These are phyloP conservation scores for Cymbopogon flexuosus DNA, from an alignment of 202 grass and related monocot species.

Conservation along the genomic window DNA sequence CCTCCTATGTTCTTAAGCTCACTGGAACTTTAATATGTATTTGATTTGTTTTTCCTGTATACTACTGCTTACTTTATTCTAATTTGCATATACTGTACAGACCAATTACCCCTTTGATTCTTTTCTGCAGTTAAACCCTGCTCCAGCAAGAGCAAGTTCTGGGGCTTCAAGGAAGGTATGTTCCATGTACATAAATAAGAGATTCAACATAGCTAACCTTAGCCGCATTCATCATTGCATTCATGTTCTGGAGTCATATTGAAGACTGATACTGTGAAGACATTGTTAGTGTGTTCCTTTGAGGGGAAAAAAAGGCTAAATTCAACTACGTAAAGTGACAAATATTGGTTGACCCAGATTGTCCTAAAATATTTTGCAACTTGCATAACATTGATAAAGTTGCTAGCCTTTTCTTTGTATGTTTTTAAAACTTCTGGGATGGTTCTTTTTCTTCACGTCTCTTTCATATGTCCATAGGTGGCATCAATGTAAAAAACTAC, in stretches of 20 bases:
- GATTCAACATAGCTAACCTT: constrained; percentile 9
- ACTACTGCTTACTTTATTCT: background rate
- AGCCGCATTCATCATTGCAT: background rate
- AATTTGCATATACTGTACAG: background rate
- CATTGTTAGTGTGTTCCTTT: background rate
- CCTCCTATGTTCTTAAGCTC: background rate
- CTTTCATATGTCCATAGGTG: constrained; percentile 3
- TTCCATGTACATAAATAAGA: background rate
- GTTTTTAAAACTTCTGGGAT: background rate
- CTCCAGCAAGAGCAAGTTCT: constrained; percentile 57
- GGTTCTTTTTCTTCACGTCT: constrained; percentile 9
- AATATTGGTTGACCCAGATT: background rate
- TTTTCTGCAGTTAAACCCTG: constrained; percentile 47
- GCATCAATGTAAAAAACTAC: background rate
- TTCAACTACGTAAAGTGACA: background rate
- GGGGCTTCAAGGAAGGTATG: constrained; percentile 74
- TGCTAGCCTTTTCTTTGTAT: background rate
- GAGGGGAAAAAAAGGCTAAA: background rate
- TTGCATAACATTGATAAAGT: background rate
- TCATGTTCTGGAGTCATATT: constrained; percentile 5
- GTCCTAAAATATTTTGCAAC: constrained; percentile 5
- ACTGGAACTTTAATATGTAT: background rate
- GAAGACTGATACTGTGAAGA: constrained; percentile 3
- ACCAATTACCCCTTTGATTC: background rate
- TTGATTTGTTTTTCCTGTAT: background rate